Base-by-base conservation (phyloP, 768 basidiomycete species). In the Termitomyces sp. region DNA sequence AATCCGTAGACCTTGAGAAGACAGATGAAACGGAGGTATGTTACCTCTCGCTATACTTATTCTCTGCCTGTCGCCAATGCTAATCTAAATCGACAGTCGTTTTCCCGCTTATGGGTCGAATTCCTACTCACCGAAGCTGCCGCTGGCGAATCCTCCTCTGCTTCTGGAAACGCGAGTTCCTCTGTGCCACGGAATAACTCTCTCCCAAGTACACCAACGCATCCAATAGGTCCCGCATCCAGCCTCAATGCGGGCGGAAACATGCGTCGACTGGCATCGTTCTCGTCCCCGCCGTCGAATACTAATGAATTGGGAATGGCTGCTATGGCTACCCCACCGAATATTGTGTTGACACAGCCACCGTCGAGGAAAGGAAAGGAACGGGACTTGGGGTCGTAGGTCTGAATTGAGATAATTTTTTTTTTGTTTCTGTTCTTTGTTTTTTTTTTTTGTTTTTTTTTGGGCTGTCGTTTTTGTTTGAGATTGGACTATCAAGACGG, bases 51-150 rank as follows among this genome's bases (percentile, higher is more conserved):
- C n/a, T 20, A 41, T n/a, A 13, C 12, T 11, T 4, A n/a, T 15
- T 0, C 52, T 16, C 3, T 41, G 12, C n/a, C 36, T 13, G 6
- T 8, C 18, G 48, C 44, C 46, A 16, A 50, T 24, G 3, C 34
- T 16, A 45, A 22, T n/a, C 55, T 30, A n/a, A 50, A 6, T 15
- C 47, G 51, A 60, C 13, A 98, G 95, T 96, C 94, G 0, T 99
- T 99, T 76, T 95, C 93, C 41, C 91, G 95, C 49, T 82, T 98
- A 12, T 99, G 95, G 88, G 96, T 99, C 49, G 97, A 99, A 72
- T 99, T 96, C 70, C 81, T 99, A 4, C 86, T 99, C 62, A 96
- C 94, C 24, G 96, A 99, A 76, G 88, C 95, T 0, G 78, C 82
- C 1, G 64, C 78, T 6, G 80, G 80, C 16, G 73, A 76, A 51